phyloP scores from a whole-genome alignment of 768 basidiomycete genomes.

The Rhodotorula graminis region DNA sequence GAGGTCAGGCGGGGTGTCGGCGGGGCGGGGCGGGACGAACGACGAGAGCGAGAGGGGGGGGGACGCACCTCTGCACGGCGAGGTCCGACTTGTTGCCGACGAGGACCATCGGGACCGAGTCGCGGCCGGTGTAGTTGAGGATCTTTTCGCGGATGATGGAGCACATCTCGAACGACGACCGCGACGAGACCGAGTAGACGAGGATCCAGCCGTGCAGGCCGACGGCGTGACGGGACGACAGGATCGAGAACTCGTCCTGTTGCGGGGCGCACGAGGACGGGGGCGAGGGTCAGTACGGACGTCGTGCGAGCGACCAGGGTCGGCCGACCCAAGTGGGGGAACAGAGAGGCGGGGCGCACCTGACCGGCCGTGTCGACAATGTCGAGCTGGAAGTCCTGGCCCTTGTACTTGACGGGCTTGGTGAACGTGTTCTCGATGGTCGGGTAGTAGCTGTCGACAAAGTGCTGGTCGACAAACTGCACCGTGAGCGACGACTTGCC shows the following conservation, averaged over 20 bases:
- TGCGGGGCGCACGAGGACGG: no score
- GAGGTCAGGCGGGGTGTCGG: no score
- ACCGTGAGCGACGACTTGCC: slow-evolving; percentile 91
- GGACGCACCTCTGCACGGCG: slow-evolving; percentile 57
- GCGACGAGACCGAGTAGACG: slow-evolving; percentile 86
- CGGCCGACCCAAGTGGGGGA: no score
- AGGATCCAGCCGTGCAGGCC: slow-evolving; percentile 89
- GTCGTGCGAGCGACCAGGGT: no score
- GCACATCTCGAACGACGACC: slow-evolving; percentile 90
- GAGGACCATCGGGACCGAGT: slow-evolving; percentile 83
- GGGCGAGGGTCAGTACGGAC: not conserved
- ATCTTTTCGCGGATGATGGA: slow-evolving; percentile 91
- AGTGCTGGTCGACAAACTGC: slow-evolving; percentile 88
- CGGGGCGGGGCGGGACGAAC: no score
- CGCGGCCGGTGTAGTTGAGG: slow-evolving; percentile 73
- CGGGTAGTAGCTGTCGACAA: slow-evolving; percentile 88
- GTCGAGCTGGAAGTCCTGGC: slow-evolving; percentile 88
- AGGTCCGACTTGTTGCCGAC: slow-evolving; percentile 91
- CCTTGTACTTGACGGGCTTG: slow-evolving; percentile 76
- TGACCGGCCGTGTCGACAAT: slow-evolving; percentile 98
- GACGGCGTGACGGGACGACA: slow-evolving; percentile 88
- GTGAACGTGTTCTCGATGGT: slow-evolving; percentile 85
- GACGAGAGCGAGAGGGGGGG: not conserved
- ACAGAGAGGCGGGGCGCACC: slow-evolving; percentile 54
- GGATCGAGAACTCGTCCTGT: slow-evolving; percentile 91